Percentiles rank a stretch among this genome's conserved stretches.
Evolutionary conservation across 148 eudicot species (phyloP).

Genomic region (Vaccinium myrtillus): DNA sequence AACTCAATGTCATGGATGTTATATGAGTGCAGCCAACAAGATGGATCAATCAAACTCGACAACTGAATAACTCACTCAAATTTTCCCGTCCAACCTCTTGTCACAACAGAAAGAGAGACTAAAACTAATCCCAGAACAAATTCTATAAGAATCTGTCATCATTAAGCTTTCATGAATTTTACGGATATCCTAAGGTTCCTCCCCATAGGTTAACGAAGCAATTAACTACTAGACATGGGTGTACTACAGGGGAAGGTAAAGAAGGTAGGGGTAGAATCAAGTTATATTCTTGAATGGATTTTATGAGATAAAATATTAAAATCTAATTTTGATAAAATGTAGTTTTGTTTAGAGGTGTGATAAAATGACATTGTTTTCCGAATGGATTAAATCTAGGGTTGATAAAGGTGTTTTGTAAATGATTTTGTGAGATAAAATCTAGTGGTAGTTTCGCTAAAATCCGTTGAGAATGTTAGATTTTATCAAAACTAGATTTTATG

Average conservation of each 20-base stretch:
- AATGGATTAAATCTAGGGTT: too few species aligned
- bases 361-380: too few species aligned
- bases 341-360: too few species aligned
- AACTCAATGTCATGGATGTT: background rate
- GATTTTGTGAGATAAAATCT: too few species aligned
- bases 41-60: slow-evolving; percentile 1
- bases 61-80: background rate
- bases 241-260: background rate
- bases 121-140: background rate
- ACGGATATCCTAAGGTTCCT: background rate
- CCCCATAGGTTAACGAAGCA: too few species aligned
- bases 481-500: too few species aligned
- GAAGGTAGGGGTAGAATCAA: background rate
- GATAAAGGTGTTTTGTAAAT: too few species aligned
- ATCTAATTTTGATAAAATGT: too few species aligned
- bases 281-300: too few species aligned
- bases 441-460: too few species aligned
- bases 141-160: background rate
- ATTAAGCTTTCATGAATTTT: background rate
- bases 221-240: background rate
- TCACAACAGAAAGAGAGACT: background rate
- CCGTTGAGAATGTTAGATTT: too few species aligned
- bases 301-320: too few species aligned
- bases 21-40: background rate
- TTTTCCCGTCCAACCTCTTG: background rate